Base-by-base conservation (phyloP, 192 early-diverging fungal genomes). In the Powellomyces hirtus region DNA sequence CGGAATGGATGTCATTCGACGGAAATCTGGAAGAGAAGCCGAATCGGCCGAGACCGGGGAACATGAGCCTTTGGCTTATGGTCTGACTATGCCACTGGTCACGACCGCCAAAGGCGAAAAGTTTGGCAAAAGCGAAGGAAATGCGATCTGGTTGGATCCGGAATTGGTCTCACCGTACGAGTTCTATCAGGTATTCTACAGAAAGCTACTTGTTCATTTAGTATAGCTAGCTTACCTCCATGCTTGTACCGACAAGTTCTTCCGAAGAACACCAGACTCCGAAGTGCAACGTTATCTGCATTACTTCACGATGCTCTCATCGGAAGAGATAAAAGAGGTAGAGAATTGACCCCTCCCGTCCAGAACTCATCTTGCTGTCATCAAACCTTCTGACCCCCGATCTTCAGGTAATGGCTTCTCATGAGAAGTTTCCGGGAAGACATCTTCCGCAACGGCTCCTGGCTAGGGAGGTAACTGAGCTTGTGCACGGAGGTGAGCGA, bases 101-200 rank as follows among this genome's bases (percentile, higher is more conserved):
- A 89, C 92, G 1, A 95, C 91, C 0, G 78, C 93, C 1, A 86
- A 85, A 1, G 96, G 96, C 6, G 94, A 95, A 64, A 98, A 98
- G 75, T 98, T 98, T 87, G 96, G 96, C 22, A 98, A 98, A 75
- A 92, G 90, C 34, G 94, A 92, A 20, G 96, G 96, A 31, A 98
- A 98, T 73, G 94, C 94, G 1, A 82, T 98, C 14, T 98, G 96
- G 96, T 76, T 98, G 64, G 91, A 95, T 75, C 83, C 85, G 30
- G 78, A 49, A 3, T 83, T 89, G 81, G 87, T 91, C 0, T 91
- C 92, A 24, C 66, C 84, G 3, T 98, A 89, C 75, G 94, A 96
- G 51, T 89, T 98, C 59, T 98, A 96, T 75, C 95, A 98, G 85
- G 90, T 92, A 73, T 8, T n/a, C 10, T 11, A 10, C 10, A 16